Base-by-base conservation (phyloP, 257 asterid genomes). In the Cynanchum wilfordii region DNA sequence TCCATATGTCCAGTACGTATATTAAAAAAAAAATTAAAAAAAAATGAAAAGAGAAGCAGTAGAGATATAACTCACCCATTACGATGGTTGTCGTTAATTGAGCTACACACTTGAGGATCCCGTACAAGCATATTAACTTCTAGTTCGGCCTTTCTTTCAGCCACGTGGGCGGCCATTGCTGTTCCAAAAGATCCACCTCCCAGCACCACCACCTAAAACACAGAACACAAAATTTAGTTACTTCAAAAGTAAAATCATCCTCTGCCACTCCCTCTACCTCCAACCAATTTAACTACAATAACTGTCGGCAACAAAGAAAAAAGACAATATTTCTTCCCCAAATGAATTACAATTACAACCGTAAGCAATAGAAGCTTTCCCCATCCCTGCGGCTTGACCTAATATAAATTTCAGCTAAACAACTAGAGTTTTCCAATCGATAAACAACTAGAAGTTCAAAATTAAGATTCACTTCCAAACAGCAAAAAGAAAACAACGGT, bases 151-250 rank as follows among this genome's bases (percentile, higher is more conserved):
- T 92, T 92, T 69, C 85, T 84, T 40, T 74, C 82, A 27, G 98
- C 98, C 79, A 92, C 97, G 86, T 90, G 96, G 67, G 97, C 92
- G 22, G 97, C 97, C 88, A 92, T 90, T 67, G 98, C 97, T 65
- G 98, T 90, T 83, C 98, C 98, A 58, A 92, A 92, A 54, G 98
- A 92, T 84, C 98, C 98, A 82, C 98, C 98, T 73, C 98, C 98
- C 44, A 92, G 90, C 79, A 92, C 95, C 73, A 92, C 98, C 83
- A 92, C 86, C 98, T 92, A 80, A 66, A 73, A 27, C 49, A 75
- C 75, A 66, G 67, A 75, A 30, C 24, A 72, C 29, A 76, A 55
- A 71, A 54, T 73, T 17, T 73, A n/a, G 76, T 52, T 27, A 22
- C 38, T 57, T 25, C 42, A 19, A 36, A 3, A 64, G 42, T 38